Conservation (phyloP, 1,139 yeast genomes). For the Suhomyces ambrosiae region DNA sequence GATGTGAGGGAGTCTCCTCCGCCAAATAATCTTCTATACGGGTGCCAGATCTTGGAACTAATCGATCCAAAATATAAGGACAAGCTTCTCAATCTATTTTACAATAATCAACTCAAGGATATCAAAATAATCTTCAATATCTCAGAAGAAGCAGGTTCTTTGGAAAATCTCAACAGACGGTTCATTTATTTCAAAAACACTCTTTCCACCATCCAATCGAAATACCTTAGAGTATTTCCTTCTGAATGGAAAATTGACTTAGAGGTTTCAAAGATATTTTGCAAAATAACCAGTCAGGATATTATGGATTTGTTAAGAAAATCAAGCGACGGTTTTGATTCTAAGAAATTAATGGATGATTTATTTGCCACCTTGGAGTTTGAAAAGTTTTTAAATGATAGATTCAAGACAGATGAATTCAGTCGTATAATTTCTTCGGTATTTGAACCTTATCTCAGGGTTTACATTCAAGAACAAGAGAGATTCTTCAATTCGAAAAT, state of each 20-base stretch:
- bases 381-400: conserved; percentile 68
- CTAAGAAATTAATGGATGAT: conserved; percentile 22
- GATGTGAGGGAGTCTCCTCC: conserved; percentile 1
- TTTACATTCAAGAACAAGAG: conserved; percentile 92
- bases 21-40: conserved; percentile 42
- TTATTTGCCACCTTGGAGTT: conserved; percentile 57
- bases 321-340: conserved; percentile 12
- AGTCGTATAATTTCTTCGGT: conserved; percentile 64
- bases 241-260: conserved; percentile 69
- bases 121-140: conserved; percentile 72
- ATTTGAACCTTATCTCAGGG: conserved; percentile 79
- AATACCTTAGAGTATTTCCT: conserved; percentile 62
- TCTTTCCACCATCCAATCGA: conserved; percentile 58
- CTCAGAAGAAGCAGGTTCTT: conserved; percentile 89
- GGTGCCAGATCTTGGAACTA: conserved; percentile 72
- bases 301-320: conserved; percentile 31
- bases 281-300: conserved; percentile 70
- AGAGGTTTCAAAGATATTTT: conserved; percentile 62
- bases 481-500: conserved; percentile 61
- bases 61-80: conserved; percentile 63
- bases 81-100: conserved; percentile 73
- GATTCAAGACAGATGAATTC: conserved; percentile 48
- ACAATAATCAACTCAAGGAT: conserved; percentile 70
- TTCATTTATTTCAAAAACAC: conserved; percentile 79
- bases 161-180: conserved; percentile 82